These are phyloP conservation scores for Penicillium palitans DNA, from an alignment of 2,329 filamentous ascomycete species.

Conservation along the genomic window DNA sequence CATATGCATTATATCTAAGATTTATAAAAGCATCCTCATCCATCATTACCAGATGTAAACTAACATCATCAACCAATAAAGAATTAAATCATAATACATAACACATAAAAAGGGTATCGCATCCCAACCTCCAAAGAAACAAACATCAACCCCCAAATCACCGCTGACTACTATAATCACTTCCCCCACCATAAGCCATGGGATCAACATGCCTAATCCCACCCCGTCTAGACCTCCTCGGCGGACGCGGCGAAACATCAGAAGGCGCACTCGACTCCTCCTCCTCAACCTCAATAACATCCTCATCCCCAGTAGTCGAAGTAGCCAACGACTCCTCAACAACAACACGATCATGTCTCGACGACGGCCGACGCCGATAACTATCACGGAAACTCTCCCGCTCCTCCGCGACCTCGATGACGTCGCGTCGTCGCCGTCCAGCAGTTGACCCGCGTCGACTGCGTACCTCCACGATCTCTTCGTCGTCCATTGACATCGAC, in stretches of 20 bases:
- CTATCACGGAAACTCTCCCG: conserved; percentile 27
- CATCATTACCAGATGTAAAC: not conserved
- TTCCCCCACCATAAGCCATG: conserved; percentile 40
- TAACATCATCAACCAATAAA: not conserved
- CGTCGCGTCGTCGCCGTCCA: conserved; percentile 20
- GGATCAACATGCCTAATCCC: conserved; percentile 51
- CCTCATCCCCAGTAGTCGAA: conserved; percentile 32
- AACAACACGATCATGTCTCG: conserved; percentile 25
- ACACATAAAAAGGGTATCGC: conserved; percentile 21
- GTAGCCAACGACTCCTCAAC: conserved; percentile 37
- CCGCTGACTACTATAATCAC: conserved; percentile 21
- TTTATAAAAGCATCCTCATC: conserved; percentile 14
- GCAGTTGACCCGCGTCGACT: conserved; percentile 20
- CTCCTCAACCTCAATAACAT: conserved; percentile 61
- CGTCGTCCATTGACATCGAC: conserved; percentile 26
- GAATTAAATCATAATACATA: conserved; percentile 1
- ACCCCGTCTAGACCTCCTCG: conserved; percentile 39
- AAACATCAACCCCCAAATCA: not conserved
- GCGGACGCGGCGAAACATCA: conserved; percentile 32
- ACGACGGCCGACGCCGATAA: conserved; percentile 23
- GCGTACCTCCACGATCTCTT: conserved; percentile 29
- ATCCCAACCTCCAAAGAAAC: not conserved
- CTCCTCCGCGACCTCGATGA: conserved; percentile 38
- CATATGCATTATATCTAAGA: conserved; percentile 24
- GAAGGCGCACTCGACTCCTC: conserved; percentile 46